A percentile compares a stretch with the other conserved stretches of the same genome.
Conservation (phyloP, 345 rosid genomes). For the Euphorbia lathyris region DNA sequence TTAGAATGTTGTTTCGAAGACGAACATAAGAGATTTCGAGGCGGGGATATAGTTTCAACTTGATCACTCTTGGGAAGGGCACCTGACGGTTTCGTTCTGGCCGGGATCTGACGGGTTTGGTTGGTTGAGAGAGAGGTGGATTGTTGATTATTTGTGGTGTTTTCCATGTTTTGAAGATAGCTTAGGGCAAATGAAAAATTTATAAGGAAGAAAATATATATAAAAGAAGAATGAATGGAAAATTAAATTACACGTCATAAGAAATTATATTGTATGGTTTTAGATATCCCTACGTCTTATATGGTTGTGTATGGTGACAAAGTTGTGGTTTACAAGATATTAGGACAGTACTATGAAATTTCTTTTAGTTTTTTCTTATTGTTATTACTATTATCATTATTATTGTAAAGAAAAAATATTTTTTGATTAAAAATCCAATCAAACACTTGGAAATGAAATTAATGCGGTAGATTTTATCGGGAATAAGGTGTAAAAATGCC, state of each 20-base stretch:
- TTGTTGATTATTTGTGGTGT: constrained; percentile 2
- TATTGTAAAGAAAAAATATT: too few species aligned
- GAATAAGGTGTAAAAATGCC: too few species aligned
- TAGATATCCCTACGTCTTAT: constrained; percentile 39
- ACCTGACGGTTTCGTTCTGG: background rate
- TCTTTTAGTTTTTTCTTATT: too few species aligned
- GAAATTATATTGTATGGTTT: constrained; percentile 34
- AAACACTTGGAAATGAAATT: too few species aligned
- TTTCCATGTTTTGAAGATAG: constrained; percentile 11
- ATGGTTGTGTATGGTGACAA: background rate
- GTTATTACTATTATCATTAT: too few species aligned
- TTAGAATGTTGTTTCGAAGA: background rate
- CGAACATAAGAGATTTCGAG: background rate
- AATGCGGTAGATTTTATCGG: too few species aligned
- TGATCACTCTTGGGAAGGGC: background rate
- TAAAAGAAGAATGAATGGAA: constrained; percentile 28
- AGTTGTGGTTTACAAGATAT: constrained; percentile 20
- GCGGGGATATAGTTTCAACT: background rate
- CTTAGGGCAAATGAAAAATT: background rate
- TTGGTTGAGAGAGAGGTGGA: constrained; percentile 8
- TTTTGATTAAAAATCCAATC: too few species aligned
- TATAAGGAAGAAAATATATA: background rate
- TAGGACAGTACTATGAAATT: background rate
- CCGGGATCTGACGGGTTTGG: constrained; percentile 7
- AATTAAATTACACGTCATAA: constrained; percentile 26